Evolutionary conservation across 805 yeast genomes (phyloP).

Genomic region (Saitoella complicata): DNA sequence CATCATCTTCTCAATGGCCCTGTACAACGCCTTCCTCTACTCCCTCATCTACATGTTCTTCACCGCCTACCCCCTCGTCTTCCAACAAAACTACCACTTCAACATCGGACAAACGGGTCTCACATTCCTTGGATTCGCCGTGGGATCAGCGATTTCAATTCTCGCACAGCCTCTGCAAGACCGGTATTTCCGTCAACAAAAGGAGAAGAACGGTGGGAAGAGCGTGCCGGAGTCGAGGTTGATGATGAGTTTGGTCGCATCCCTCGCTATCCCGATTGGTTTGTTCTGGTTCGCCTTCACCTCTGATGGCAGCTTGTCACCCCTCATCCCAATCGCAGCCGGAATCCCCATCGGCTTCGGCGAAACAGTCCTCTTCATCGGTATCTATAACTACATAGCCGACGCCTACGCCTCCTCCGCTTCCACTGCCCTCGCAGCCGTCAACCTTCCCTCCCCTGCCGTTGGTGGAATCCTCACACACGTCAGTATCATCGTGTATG

Average conservation of each 20-base stretch:
- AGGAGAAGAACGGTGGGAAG: constrained; percentile 31
- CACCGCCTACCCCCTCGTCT: constrained; percentile 43
- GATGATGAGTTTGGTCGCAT: constrained; percentile 18
- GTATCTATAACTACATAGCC: constrained; percentile 47
- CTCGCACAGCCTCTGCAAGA: constrained; percentile 31
- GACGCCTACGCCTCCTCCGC: constrained; percentile 53
- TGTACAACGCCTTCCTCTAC: constrained; percentile 46
- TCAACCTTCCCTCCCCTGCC: constrained; percentile 29
- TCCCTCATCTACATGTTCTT: constrained; percentile 51
- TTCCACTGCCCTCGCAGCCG: constrained; percentile 51
- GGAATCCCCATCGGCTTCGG: constrained; percentile 37
- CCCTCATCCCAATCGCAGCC: constrained; percentile 29
- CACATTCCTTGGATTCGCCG: constrained; percentile 43
- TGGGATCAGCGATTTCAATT: constrained; percentile 32
- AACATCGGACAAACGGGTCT: constrained; percentile 45
- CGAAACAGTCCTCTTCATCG: constrained; percentile 44
- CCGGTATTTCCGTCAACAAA: constrained; percentile 26
- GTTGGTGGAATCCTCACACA: too few relatives aligned
- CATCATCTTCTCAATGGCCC: constrained; percentile 44
- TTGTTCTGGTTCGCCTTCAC: constrained; percentile 62
- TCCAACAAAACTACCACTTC: constrained; percentile 41
- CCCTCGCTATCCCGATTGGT: constrained; percentile 41
- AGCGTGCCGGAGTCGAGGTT: constrained; percentile 46
- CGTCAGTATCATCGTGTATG: too few relatives aligned
- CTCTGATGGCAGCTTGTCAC: constrained; percentile 36